These are phyloP conservation scores for Penicillium subrubescens DNA, from an alignment of 495 filamentous ascomycete species.

Conservation along the genomic window DNA sequence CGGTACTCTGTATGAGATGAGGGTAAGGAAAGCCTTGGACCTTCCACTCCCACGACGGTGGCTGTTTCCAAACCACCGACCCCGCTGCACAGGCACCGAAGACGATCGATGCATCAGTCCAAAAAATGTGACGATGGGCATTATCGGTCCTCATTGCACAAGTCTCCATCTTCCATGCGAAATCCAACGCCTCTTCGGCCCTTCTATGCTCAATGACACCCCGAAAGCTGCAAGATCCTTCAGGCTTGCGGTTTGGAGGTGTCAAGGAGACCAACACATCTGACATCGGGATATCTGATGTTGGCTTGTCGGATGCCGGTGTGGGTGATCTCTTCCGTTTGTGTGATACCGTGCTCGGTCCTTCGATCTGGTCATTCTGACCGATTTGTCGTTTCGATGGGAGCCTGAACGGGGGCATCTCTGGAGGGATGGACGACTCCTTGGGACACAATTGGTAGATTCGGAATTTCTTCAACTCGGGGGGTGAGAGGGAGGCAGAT, in stretches of 20 bases:
- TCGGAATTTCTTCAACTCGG: not conserved
- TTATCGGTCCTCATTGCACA: not conserved
- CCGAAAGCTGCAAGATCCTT: not conserved
- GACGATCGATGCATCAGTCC: slow-evolving; percentile 9
- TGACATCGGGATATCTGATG: not conserved
- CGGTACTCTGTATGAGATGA: not conserved
- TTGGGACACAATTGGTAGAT: not conserved
- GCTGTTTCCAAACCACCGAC: slow-evolving; percentile 3
- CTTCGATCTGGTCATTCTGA: not conserved
- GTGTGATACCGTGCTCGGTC: not conserved
- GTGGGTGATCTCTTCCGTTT: not conserved
- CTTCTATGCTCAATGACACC: not conserved
- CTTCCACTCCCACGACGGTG: not conserved
- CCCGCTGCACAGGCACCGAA: not conserved
- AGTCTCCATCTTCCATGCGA: not conserved
- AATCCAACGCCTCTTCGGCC: not conserved
- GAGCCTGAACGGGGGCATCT: not conserved
- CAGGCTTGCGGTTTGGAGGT: not conserved
- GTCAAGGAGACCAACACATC: not conserved
- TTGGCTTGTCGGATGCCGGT: no score
- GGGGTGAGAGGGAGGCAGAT: not conserved
- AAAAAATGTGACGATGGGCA: not conserved
- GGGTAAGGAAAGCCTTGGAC: not conserved
- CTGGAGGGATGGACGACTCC: not conserved
- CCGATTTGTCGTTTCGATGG: not conserved